Conservation (phyloP, 345 rosid genomes). For the Passiflora organensis region DNA sequence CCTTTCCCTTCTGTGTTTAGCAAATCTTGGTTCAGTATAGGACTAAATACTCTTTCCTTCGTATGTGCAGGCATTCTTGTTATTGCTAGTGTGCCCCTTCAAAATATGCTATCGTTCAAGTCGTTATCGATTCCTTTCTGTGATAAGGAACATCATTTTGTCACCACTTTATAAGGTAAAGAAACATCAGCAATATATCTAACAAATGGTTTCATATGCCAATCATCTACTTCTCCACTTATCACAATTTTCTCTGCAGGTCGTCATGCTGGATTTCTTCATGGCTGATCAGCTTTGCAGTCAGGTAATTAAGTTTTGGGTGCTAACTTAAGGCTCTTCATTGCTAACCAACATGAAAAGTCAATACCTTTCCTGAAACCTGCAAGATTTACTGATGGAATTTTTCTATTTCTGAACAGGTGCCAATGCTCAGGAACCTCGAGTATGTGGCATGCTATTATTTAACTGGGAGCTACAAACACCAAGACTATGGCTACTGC, state of each 20-base stretch:
- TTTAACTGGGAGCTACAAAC: slow-evolving; percentile 87
- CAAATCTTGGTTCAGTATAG: neutral
- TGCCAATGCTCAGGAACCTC: slow-evolving; percentile 73
- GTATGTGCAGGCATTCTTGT: slow-evolving; percentile 46
- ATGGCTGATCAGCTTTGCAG: slow-evolving; percentile 99
- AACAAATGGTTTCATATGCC: neutral
- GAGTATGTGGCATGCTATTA: slow-evolving; percentile 90
- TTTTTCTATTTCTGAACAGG: slow-evolving; percentile 32
- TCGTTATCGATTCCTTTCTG: slow-evolving; percentile 62
- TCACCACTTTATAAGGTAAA: slow-evolving; percentile 90
- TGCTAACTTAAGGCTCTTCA: too few relatives aligned
- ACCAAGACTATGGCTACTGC: slow-evolving; percentile 85
- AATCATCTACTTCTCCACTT: neutral
- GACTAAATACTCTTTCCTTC: slow-evolving; percentile 5
- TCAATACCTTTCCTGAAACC: too few relatives aligned
- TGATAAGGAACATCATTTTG: slow-evolving; percentile 64
- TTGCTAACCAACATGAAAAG: too few relatives aligned
- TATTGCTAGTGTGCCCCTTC: slow-evolving; percentile 69
- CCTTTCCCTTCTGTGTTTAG: neutral
- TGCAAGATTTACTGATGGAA: slow-evolving; percentile 1
- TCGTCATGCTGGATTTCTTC: slow-evolving; percentile 96
- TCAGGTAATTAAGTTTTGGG: too few relatives aligned
- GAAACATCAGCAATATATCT: neutral
- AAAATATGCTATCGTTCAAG: slow-evolving; percentile 70
- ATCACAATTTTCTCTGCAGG: slow-evolving; percentile 42